phyloP scores from a whole-genome alignment of 2,329 filamentous ascomycete species.

The Biscogniauxia marginata region DNA sequence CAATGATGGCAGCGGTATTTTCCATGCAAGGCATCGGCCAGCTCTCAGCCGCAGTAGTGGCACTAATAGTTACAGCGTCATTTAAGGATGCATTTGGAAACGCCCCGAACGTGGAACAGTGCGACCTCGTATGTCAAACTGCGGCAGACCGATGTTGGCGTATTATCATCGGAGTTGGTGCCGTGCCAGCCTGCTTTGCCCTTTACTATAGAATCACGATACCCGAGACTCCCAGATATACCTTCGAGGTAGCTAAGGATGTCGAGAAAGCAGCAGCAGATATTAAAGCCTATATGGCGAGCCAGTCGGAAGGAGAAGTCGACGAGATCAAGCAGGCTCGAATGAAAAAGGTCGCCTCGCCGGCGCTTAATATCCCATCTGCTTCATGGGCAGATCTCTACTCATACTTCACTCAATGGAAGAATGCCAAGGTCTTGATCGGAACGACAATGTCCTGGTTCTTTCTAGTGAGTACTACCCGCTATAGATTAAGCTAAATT shows the following conservation, averaged over 20 bases:
- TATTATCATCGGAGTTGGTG: conserved; percentile 76
- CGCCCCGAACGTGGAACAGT: conserved; percentile 44
- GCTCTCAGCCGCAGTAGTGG: conserved; percentile 67
- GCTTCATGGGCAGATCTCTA: conserved; percentile 69
- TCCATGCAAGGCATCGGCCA: conserved; percentile 86
- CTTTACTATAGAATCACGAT: conserved; percentile 87
- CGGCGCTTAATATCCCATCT: conserved; percentile 60
- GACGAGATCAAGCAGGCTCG: conserved; percentile 49
- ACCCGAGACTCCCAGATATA: conserved; percentile 80
- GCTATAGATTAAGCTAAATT: background rate
- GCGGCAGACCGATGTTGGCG: conserved; percentile 83
- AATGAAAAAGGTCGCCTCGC: conserved; percentile 51
- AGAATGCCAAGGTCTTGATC: conserved; percentile 67
- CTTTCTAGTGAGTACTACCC: conserved; percentile 53
- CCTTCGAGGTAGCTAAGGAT: conserved; percentile 76
- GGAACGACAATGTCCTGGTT: conserved; percentile 83
- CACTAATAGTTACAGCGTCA: conserved; percentile 64
- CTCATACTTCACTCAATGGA: conserved; percentile 67
- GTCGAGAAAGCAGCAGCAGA: conserved; percentile 74
- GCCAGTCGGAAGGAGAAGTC: conserved; percentile 46
- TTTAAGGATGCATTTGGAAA: conserved; percentile 55
- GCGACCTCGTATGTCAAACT: conserved; percentile 60
- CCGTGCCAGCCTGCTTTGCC: conserved; percentile 72
- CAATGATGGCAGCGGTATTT: conserved; percentile 82
- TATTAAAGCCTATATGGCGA: conserved; percentile 58